A percentile compares a stretch with the other conserved stretches of the same genome.
Evolutionary conservation across 768 basidiomycete genomes (phyloP).

Genomic region (Suillus placidus): DNA sequence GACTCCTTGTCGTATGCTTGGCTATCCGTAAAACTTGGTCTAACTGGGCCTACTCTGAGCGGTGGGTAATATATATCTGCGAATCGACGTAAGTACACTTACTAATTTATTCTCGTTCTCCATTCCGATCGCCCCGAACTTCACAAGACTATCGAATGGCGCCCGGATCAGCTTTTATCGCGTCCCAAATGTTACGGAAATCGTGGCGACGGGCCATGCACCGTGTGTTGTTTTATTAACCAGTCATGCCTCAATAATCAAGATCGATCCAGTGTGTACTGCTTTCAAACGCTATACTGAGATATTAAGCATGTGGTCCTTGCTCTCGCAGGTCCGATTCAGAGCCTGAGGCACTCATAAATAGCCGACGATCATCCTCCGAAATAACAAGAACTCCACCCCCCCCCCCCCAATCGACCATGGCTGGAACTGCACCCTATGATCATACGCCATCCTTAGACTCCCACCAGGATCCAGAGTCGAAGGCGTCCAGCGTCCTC

Average conservation of each 20-base stretch:
- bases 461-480: not conserved
- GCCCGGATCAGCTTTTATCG: not conserved
- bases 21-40: not conserved
- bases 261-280: not conserved
- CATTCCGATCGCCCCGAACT: not conserved
- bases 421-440: not conserved
- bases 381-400: not conserved
- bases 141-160: not conserved
- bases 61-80: not conserved
- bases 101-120: not conserved
- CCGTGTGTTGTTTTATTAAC: not conserved
- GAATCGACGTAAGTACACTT: not conserved
- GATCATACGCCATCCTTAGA: not conserved
- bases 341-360: not conserved
- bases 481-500: not conserved
- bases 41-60: not conserved
- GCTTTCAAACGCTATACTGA: not conserved
- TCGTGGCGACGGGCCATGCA: not conserved
- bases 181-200: not conserved
- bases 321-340: not conserved
- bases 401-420: not conserved
- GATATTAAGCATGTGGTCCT: not conserved
- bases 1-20: not conserved
- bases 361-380: not conserved
- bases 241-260: not conserved